phyloP scores from a whole-genome alignment of 352 stramenopile species.

The Phytopythium oedochilum region DNA sequence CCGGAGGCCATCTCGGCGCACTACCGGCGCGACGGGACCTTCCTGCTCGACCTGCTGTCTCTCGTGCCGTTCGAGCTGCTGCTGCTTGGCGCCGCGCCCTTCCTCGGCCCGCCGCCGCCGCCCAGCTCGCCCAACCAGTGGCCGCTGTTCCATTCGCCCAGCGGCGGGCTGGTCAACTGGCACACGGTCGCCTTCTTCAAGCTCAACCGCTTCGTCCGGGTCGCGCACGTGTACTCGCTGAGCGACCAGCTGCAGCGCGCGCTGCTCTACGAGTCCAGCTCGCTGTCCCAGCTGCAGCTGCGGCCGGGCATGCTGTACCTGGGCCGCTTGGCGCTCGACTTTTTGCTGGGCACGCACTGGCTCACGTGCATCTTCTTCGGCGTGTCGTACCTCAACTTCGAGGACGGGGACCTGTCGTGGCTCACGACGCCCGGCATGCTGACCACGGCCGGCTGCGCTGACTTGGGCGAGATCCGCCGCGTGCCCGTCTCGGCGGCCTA shows the following conservation, averaged over 20 bases:
- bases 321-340: constrained; percentile 40
- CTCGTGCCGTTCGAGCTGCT: constrained; percentile 49
- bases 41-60: constrained; percentile 40
- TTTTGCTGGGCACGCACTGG: constrained; percentile 48
- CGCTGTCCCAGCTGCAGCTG: constrained; percentile 9
- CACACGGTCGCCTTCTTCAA: constrained; percentile 40
- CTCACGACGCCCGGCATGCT: constrained; percentile 60
- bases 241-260: constrained; percentile 42
- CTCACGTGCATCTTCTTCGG: constrained; percentile 50
- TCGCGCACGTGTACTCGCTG: constrained; percentile 39
- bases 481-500: constrained; percentile 37
- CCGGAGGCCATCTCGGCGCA: constrained; percentile 24
- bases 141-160: constrained; percentile 10
- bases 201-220: constrained; percentile 46
- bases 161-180: constrained; percentile 33
- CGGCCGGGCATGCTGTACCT: constrained; percentile 30
- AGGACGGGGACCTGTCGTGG: constrained; percentile 35
- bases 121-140: constrained; percentile 16
- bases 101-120: constrained; percentile 12
- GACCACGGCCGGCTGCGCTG: constrained; percentile 24
- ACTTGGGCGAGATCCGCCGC: constrained; percentile 21
- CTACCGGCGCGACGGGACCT: constrained; percentile 45
- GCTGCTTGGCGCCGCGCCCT: constrained; percentile 16
- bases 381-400: constrained; percentile 42
- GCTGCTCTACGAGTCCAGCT: constrained; percentile 46